Base-by-base conservation (phyloP, 257 asterid species). In the Salvia splendens region DNA sequence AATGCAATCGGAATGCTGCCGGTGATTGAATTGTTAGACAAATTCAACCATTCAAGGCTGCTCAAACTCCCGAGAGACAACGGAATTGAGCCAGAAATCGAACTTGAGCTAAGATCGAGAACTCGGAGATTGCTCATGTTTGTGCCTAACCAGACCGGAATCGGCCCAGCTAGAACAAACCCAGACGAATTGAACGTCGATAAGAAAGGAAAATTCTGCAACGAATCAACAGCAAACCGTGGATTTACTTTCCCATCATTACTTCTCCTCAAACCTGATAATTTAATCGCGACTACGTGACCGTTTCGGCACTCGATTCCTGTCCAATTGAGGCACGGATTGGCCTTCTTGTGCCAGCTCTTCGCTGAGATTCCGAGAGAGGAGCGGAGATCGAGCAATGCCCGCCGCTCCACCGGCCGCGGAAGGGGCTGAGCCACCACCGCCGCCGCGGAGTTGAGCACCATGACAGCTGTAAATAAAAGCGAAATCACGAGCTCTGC, bases 101-200 rank as follows among this genome's bases (percentile, higher is more conserved):
- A 83, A 51, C 95, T 67, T 28, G 85, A 87, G 57, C 91, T 76
- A 45, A 89, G 94, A 78, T 89, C 97, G 74, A 89, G 88, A 63
- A 78, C 78, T 80, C 73, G 71, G 14, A 89, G 83, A 16, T 83
- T 64, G 32, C 33, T 67, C 2, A 87, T 57, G 58, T 69, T 75
- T 15, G 52, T 67, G 36, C 94, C 95, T 9, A 89, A 77, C 93
- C 87, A 85, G 2, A 63, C 78, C 6, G 97, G 97, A 72, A 87
- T 89, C 24, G 70, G 49, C 42, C 95, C 97, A 0, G 72, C 73
- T 3, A 89, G 86, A 5, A 20, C 58, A 72, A 90, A 90, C 47
- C 89, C 78, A 1, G 97, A 84, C 6, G 95, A 83, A 59, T 80
- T 87, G 65, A 90, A 86, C 14, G 72, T 12, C 35, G 74, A 65